Conservation (phyloP, 495 filamentous ascomycete species). For the Penicillium cataractarum region DNA sequence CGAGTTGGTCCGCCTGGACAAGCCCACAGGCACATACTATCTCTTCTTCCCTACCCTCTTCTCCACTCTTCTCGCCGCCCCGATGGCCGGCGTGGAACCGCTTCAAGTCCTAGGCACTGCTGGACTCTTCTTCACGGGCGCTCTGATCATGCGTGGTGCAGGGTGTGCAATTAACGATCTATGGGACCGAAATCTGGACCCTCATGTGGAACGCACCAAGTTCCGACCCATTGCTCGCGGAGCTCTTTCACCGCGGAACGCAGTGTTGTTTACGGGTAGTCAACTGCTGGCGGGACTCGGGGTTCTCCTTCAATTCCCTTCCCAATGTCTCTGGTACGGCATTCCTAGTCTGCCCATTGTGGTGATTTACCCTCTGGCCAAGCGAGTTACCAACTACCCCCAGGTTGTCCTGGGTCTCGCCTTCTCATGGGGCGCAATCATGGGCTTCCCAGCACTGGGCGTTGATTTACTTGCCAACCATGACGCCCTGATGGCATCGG, state of each 20-base stretch:
- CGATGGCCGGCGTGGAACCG: conserved; percentile 61
- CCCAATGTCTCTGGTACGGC: conserved; percentile 82
- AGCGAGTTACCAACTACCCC: conserved; percentile 92
- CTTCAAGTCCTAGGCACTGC: conserved; percentile 66
- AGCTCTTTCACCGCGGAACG: conserved; percentile 74
- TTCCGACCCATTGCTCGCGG: conserved; percentile 87
- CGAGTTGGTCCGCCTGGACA: conserved; percentile 91
- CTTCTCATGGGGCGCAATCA: conserved; percentile 95
- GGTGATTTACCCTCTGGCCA: conserved; percentile 84
- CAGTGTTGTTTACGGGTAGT: conserved; percentile 77
- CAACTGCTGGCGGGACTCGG: conserved; percentile 82
- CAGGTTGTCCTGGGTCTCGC: conserved; percentile 90
- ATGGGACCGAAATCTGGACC: conserved; percentile 93
- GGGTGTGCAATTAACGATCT: conserved; percentile 98
- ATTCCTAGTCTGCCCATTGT: conserved; percentile 85
- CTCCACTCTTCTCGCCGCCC: conserved; percentile 67
- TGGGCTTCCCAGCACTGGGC: conserved; percentile 94
- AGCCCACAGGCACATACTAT: conserved; percentile 93
- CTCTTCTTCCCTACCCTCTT: conserved; percentile 95
- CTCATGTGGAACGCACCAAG: conserved; percentile 82
- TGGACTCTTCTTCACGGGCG: conserved; percentile 82
- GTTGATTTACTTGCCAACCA: conserved; percentile 73
- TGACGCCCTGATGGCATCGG: conserved; percentile 67
- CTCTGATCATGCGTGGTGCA: conserved; percentile 95
- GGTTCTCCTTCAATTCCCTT: conserved; percentile 84